A percentile compares a stretch with the other conserved stretches of the same genome.
phyloP scores from a whole-genome alignment of 1,139 yeast species.

The Suhomyces panamericanus region DNA sequence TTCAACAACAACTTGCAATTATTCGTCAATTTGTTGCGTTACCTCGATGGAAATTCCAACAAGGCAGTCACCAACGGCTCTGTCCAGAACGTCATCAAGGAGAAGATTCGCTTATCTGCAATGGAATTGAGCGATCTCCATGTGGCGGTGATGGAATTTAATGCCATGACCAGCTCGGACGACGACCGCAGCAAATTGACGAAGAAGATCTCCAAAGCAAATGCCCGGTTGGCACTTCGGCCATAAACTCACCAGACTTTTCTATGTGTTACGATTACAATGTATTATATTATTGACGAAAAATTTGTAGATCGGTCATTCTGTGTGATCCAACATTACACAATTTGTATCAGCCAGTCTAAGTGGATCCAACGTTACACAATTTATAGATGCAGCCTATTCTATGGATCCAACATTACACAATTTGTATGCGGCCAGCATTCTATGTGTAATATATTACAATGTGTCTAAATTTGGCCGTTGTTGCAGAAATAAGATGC shows the following conservation, averaged over 20 bases:
- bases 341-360: too few species aligned
- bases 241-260: not conserved
- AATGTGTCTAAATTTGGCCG: too few species aligned
- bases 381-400: too few species aligned
- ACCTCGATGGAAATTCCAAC: slow-evolving; percentile 12
- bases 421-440: too few species aligned
- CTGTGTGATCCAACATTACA: too few species aligned
- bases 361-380: too few species aligned
- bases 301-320: not conserved
- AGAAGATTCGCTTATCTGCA: slow-evolving; percentile 9
- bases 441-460: too few species aligned
- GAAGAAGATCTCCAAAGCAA: slow-evolving; percentile 7
- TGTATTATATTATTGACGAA: slow-evolving; percentile 6
- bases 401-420: too few species aligned
- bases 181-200: slow-evolving; percentile 12
- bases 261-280: slow-evolving; percentile 25
- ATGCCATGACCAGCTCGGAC: slow-evolving; percentile 16
- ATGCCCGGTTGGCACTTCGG: slow-evolving; percentile 10
- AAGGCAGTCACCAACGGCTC: not conserved
- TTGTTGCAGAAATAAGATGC: too few species aligned
- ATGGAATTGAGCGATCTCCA: slow-evolving; percentile 17
- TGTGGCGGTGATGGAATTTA: slow-evolving; percentile 18
- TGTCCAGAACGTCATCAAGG: not conserved
- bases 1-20: slow-evolving; percentile 25
- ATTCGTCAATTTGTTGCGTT: slow-evolving; percentile 24